These are phyloP conservation scores for Ophiostoma novo-ulmi DNA, from an alignment of 2,329 filamentous ascomycete species.

Conservation along the genomic window DNA sequence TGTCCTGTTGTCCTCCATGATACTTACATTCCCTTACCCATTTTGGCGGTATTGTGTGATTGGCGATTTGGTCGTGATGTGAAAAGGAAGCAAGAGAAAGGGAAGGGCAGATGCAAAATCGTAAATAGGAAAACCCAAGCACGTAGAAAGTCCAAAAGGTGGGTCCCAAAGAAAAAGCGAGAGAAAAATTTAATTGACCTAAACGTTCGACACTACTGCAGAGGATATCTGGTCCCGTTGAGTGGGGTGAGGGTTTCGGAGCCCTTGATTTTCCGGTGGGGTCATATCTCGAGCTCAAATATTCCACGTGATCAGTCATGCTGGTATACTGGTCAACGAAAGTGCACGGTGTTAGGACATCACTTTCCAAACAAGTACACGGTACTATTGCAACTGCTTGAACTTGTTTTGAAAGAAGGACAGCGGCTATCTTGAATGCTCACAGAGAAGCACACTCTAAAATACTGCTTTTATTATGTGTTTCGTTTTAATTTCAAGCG, in stretches of 20 bases:
- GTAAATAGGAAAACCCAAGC: slow-evolving; percentile 12
- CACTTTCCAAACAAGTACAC: background rate
- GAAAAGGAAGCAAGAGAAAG: slow-evolving; percentile 17
- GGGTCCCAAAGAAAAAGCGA: background rate
- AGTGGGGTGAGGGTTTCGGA: slow-evolving; percentile 20
- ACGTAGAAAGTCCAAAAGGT: background rate
- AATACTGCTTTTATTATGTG: too few relatives aligned
- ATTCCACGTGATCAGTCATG: background rate
- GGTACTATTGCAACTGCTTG: background rate
- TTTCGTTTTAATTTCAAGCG: too few relatives aligned
- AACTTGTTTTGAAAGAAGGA: too few relatives aligned
- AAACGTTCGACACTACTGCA: background rate
- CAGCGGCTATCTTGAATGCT: background rate
- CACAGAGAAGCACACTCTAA: background rate
- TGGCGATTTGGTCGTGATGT: slow-evolving; percentile 36
- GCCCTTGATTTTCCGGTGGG: slow-evolving; percentile 11
- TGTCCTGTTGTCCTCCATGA: background rate
- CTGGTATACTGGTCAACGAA: background rate
- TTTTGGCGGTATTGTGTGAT: slow-evolving; percentile 38
- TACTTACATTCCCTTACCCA: slow-evolving; percentile 52
- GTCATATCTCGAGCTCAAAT: background rate
- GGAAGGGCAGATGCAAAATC: slow-evolving; percentile 7
- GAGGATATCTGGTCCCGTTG: background rate
- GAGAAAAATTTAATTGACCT: slow-evolving; percentile 18
- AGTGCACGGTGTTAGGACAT: background rate